phyloP scores from a whole-genome alignment of 1,139 yeast species.

The Candida sanyaensis region DNA sequence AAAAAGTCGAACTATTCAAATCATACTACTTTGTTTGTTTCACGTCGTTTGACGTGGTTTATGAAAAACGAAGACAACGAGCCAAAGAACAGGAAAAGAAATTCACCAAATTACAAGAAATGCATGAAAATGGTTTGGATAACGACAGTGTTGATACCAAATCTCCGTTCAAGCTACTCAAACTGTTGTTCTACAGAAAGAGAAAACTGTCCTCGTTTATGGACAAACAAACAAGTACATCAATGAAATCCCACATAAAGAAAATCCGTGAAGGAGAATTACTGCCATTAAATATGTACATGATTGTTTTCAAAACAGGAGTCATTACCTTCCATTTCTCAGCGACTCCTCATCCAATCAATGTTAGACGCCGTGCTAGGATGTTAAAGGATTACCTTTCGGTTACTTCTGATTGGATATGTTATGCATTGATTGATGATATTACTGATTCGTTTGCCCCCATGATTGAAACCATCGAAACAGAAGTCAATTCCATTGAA shows the following conservation, averaged over 20 bases:
- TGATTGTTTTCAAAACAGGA: slow-evolving; percentile 87
- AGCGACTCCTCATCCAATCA: slow-evolving; percentile 94
- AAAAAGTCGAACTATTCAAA: slow-evolving; percentile 88
- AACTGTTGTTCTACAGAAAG: slow-evolving; percentile 5
- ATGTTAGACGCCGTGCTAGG: slow-evolving; percentile 91
- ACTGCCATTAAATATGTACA: slow-evolving; percentile 89
- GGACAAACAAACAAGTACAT: slow-evolving; percentile 19
- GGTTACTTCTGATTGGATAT: slow-evolving; percentile 94
- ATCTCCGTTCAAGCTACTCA: slow-evolving; percentile 12
- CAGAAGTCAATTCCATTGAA: slow-evolving; percentile 88
- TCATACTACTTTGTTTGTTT: slow-evolving; percentile 92
- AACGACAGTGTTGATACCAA: slow-evolving; percentile 21
- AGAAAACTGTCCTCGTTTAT: slow-evolving; percentile 12
- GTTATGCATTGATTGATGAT: slow-evolving; percentile 94
- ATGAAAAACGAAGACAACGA: slow-evolving; percentile 60
- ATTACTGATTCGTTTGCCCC: slow-evolving; percentile 98
- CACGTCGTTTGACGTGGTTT: slow-evolving; percentile 86
- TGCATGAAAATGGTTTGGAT: slow-evolving; percentile 24
- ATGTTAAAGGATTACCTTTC: slow-evolving; percentile 83
- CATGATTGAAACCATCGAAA: slow-evolving; percentile 89
- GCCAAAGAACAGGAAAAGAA: slow-evolving; percentile 47
- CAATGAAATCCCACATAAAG: slow-evolving; percentile 30
- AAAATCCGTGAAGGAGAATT: slow-evolving; percentile 69
- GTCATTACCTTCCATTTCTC: slow-evolving; percentile 92
- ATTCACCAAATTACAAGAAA: slow-evolving; percentile 40